These are phyloP conservation scores for Mucor velutinosus DNA, from an alignment of 371 early-diverging fungal species.

Conservation along the genomic window DNA sequence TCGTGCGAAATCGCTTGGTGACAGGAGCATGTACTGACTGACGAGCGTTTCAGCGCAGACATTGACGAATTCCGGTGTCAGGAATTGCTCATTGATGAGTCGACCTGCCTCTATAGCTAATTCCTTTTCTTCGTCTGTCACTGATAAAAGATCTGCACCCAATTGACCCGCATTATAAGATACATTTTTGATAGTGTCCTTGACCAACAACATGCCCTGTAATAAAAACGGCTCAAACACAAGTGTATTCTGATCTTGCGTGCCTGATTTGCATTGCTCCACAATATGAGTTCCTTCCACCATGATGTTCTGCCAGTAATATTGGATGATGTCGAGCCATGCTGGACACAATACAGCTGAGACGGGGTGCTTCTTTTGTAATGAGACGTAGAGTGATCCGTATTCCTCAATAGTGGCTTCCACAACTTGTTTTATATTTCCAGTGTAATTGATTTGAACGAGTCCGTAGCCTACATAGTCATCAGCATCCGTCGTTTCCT, in stretches of 20 bases:
- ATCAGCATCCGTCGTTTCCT: not conserved
- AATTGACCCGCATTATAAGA: slow-evolving; percentile 40
- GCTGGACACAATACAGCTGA: slow-evolving; percentile 70
- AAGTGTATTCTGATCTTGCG: not conserved
- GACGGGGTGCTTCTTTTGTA: slow-evolving; percentile 73
- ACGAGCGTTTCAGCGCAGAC: slow-evolving; percentile 71
- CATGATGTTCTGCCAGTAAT: slow-evolving; percentile 71
- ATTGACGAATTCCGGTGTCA: slow-evolving; percentile 71
- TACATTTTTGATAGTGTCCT: slow-evolving; percentile 69
- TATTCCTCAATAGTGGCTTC: slow-evolving; percentile 66
- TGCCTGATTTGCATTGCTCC: slow-evolving; percentile 24
- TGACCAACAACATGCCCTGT: slow-evolving; percentile 72
- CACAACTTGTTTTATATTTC: slow-evolving; percentile 24
- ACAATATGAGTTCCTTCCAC: slow-evolving; percentile 27
- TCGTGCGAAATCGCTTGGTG: slow-evolving; percentile 66
- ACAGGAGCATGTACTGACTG: slow-evolving; percentile 74
- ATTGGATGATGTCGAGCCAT: slow-evolving; percentile 67
- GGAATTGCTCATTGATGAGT: slow-evolving; percentile 65
- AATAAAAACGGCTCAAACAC: slow-evolving; percentile 58
- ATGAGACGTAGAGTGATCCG: slow-evolving; percentile 81
- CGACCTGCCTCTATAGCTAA: slow-evolving; percentile 53
- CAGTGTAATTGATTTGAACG: slow-evolving; percentile 10
- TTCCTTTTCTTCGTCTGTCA: slow-evolving; percentile 55
- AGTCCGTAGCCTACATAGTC: slow-evolving; percentile 1
- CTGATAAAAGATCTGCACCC: slow-evolving; percentile 34